Percentiles rank a stretch among this genome's conserved stretches.
These are phyloP conservation scores for Candida jianshihensis DNA, from an alignment of 805 yeast species.

Conservation along the genomic window DNA sequence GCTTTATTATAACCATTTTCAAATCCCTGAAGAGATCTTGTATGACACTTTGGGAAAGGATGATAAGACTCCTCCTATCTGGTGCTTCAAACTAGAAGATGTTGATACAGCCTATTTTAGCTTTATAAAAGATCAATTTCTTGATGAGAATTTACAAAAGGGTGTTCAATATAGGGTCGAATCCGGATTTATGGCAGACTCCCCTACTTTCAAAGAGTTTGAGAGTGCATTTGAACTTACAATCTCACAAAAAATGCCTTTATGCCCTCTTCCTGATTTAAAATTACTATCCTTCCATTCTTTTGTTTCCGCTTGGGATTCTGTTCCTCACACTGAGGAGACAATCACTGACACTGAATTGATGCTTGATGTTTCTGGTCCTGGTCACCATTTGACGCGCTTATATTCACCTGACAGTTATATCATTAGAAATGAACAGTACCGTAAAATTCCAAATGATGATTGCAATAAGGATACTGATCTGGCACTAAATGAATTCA, in stretches of 20 bases:
- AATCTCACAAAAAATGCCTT: not conserved
- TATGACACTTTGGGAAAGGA: too few species aligned
- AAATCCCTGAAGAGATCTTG: too few species aligned
- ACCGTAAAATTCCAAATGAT: not conserved
- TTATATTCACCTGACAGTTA: too few species aligned
- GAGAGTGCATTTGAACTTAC: constrained; percentile 8
- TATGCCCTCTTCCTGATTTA: not conserved
- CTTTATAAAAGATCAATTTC: constrained; percentile 1
- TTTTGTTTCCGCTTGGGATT: not conserved
- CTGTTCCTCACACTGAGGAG: too few species aligned
- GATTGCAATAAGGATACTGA: not conserved
- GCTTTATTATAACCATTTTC: too few species aligned
- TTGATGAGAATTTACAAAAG: constrained; percentile 11
- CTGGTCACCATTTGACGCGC: too few species aligned
- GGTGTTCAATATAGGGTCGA: constrained; percentile 13
- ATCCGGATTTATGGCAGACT: constrained; percentile 13
- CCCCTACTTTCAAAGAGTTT: constrained; percentile 13
- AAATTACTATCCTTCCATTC: not conserved
- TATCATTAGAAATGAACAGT: too few species aligned
- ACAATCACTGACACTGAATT: not conserved
- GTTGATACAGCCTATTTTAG: not conserved
- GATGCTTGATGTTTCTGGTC: not conserved
- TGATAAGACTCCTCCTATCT: too few species aligned
- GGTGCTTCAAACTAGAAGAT: not conserved
- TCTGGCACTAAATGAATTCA: not conserved